Evolutionary conservation across 2,329 filamentous ascomycete species (phyloP).

Genomic region (Penicillium sp.): DNA sequence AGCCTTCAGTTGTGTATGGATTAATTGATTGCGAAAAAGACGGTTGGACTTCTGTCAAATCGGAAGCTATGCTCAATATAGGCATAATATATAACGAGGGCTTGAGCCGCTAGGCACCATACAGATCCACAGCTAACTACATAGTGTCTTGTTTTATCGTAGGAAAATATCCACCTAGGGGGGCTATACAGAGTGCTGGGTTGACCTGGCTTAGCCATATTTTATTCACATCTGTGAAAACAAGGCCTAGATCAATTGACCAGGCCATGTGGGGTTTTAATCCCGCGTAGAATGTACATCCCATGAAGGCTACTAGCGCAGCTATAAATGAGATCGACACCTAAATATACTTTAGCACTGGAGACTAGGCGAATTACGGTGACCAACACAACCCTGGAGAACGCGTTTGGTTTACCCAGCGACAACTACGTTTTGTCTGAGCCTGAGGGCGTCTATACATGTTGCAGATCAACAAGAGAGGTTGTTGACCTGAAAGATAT

Average conservation of each 20-base stretch:
- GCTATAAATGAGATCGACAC: not conserved
- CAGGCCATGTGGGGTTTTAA: not conserved
- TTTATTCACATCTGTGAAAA: not conserved
- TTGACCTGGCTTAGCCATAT: not conserved
- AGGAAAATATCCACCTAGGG: not conserved
- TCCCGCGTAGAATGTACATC: not conserved
- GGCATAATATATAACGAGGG: not conserved
- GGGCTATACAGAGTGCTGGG: not conserved
- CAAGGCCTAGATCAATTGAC: not conserved
- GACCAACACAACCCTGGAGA: not conserved
- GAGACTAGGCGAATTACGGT: not conserved
- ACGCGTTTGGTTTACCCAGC: not conserved
- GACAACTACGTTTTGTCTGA: not conserved
- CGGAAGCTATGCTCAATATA: not conserved
- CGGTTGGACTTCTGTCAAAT: not conserved
- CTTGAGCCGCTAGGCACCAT: not conserved
- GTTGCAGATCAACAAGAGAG: not conserved
- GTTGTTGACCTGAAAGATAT: not conserved
- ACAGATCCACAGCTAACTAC: not conserved
- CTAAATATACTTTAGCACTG: not conserved
- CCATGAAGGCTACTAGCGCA: not conserved
- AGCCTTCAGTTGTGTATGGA: not conserved
- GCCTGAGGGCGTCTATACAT: not conserved
- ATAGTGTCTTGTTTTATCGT: not conserved
- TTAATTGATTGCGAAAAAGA: not conserved